Percentiles rank a stretch among this genome's conserved stretches.
Conservation (phyloP, 2,329 filamentous ascomycete species). For the Samsoniella hepiali region DNA sequence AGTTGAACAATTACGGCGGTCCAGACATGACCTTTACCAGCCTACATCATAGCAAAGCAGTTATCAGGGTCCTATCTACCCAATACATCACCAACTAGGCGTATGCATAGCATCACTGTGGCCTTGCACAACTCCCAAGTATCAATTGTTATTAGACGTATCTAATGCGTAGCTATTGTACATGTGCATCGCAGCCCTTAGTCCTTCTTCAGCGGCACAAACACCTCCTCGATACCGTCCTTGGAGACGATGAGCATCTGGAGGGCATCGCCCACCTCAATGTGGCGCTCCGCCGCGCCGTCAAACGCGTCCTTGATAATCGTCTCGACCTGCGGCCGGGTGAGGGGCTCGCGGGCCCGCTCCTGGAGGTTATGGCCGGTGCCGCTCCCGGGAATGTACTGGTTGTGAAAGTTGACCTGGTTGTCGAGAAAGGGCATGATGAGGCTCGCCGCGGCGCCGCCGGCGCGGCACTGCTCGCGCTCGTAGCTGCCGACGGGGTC, state of each 20-base stretch:
- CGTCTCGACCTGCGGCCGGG: slow-evolving; percentile 71
- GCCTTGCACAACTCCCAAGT: not conserved
- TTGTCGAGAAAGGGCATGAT: slow-evolving; percentile 99
- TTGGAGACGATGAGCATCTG: slow-evolving; percentile 93
- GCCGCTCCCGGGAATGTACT: slow-evolving; percentile 85
- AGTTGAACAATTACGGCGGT: too few species aligned
- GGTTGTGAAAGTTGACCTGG: slow-evolving; percentile 99
- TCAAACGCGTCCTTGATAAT: slow-evolving; percentile 97
- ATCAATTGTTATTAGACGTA: slow-evolving; percentile 9
- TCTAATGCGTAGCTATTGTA: slow-evolving; percentile 28
- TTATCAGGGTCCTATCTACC: not conserved
- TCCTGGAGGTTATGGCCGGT: slow-evolving; percentile 76
- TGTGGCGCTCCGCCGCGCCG: slow-evolving; percentile 96
- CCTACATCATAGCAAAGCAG: not conserved
- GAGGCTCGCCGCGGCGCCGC: slow-evolving; percentile 84
- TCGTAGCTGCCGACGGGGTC: slow-evolving; percentile 98
- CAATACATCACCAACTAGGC: too few species aligned
- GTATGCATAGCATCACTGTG: not conserved
- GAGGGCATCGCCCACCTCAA: slow-evolving; percentile 93
- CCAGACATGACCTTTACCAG: not conserved
- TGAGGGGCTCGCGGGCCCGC: slow-evolving; percentile 66
- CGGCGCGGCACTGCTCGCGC: slow-evolving; percentile 91
- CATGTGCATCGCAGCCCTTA: slow-evolving; percentile 39
- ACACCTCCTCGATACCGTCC: slow-evolving; percentile 83
- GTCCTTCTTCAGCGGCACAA: slow-evolving; percentile 84